Base-by-base conservation (phyloP, 192 early-diverging fungal genomes). In the Martensiomyces pterosporus region DNA sequence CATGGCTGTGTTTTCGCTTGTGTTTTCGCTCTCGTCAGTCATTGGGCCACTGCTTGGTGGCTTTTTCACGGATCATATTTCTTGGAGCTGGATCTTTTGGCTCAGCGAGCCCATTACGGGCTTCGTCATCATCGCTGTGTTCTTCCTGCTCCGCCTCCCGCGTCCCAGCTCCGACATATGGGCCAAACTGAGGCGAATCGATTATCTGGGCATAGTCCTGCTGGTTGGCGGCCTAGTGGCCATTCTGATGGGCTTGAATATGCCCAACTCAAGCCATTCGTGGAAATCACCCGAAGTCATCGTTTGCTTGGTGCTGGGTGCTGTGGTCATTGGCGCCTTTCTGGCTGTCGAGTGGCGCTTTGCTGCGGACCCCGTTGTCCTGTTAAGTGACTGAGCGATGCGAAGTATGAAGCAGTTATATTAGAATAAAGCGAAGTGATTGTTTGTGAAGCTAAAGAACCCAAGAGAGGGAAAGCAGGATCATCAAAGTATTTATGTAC, bases 211-310 rank as follows among this genome's bases (percentile, higher is more conserved):
- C 34, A 68, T 79, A 15, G 33, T 68, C 17, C 33, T 84, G n/a
- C 53, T 89, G 26, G 65, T 85, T 36, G 50, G 64, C 40, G 77
- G 81, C 15, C 75, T 85, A 21, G 43, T 80, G 9, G 59, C 64
- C 12, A 47, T 93, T 26, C 64, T 92, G 2, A 47, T 88, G 24
- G 89, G 89, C 0, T 67, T 88, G 44, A 81, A 85, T 35, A 75
- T 84, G 55, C 90, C 89, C 22, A 86, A 90, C 23, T 67, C 68
- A 38, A 64, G 64, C 9, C 84, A 84, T 60, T 57, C 61, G 0
- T 95, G 90, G 92, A 56, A 55, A 21, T 70, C 76, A 22, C 52
- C 86, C 9, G 53, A 79, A 23, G 81, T 85, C 13, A 81, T 92
- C 36, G 33, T 26, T 1, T 64, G 82, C 15, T 66, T 88, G 36